A percentile compares a stretch with the other conserved stretches of the same genome.
Conservation (phyloP, 805 yeast species). For the Metschnikowia lunata region DNA sequence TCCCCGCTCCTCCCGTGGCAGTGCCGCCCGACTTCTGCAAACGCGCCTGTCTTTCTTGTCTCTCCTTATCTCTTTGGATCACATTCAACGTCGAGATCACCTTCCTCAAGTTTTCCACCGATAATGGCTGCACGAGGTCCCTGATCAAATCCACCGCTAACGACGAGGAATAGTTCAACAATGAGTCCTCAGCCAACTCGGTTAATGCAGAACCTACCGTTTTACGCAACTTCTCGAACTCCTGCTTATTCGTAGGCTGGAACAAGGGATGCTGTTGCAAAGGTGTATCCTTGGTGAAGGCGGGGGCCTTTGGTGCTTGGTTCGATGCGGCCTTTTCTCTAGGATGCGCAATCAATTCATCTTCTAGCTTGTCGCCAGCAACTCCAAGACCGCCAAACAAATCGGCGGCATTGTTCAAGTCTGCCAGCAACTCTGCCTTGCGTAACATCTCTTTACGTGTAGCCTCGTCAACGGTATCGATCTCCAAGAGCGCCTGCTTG, state of each 20-base stretch:
- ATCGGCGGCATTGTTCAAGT: conserved; percentile 89
- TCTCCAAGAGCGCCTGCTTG: conserved; percentile 44
- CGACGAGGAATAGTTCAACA: conserved; percentile 64
- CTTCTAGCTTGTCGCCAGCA: conserved; percentile 33
- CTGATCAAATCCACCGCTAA: conserved; percentile 83
- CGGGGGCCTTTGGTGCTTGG: conserved; percentile 21
- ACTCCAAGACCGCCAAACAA: conserved; percentile 72
- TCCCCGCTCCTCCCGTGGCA: conserved; percentile 89
- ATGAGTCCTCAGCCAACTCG: conserved; percentile 55
- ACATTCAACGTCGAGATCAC: conserved; percentile 82
- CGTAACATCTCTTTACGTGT: conserved; percentile 72
- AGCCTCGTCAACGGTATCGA: conserved; percentile 66
- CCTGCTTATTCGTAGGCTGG: conserved; percentile 74
- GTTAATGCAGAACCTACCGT: conserved; percentile 60
- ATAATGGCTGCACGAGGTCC: conserved; percentile 77
- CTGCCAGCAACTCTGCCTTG: conserved; percentile 79
- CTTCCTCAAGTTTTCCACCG: conserved; percentile 78
- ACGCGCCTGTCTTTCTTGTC: conserved; percentile 85
- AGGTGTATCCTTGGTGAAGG: conserved; percentile 54
- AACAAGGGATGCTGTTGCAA: conserved; percentile 75
- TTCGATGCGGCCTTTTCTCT: conserved; percentile 44
- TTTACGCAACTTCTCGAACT: conserved; percentile 69
- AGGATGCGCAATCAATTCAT: conserved; percentile 47
- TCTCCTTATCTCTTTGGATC: conserved; percentile 76
- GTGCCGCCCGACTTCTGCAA: conserved; percentile 79